A percentile compares a stretch with the other conserved stretches of the same genome.
phyloP scores from a whole-genome alignment of 306 rosid species.

The Inga leiocalycina region DNA sequence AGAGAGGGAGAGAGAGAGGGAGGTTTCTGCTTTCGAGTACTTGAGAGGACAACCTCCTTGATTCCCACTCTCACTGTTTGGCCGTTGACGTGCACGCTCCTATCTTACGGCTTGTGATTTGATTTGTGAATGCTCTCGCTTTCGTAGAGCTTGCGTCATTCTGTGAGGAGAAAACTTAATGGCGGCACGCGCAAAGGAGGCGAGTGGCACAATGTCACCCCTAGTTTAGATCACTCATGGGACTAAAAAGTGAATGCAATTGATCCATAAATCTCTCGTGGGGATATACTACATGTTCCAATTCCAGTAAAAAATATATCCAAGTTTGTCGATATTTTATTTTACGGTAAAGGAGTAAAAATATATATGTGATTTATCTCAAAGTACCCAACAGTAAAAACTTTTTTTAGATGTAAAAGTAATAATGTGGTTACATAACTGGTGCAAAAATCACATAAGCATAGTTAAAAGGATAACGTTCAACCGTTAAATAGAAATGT shows the following conservation, averaged over 20 bases:
- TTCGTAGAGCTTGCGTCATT: constrained; percentile 17
- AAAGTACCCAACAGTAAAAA: too few relatives aligned
- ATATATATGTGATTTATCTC: too few relatives aligned
- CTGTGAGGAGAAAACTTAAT: background rate
- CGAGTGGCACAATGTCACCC: background rate
- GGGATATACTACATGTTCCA: too few relatives aligned
- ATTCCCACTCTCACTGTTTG: background rate
- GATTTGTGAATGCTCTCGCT: background rate
- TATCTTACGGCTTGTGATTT: background rate
- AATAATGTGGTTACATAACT: too few relatives aligned
- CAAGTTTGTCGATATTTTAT: too few relatives aligned
- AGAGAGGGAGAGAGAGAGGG: too few relatives aligned
- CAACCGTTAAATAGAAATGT: too few relatives aligned
- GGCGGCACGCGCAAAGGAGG: background rate
- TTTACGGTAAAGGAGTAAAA: too few relatives aligned
- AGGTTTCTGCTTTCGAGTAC: background rate
- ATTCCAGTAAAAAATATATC: too few relatives aligned
- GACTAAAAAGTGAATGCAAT: background rate
- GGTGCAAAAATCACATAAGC: too few relatives aligned
- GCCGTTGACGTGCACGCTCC: background rate
- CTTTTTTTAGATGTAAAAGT: too few relatives aligned
- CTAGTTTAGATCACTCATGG: background rate
- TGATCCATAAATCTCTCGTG: background rate
- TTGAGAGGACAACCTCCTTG: background rate
- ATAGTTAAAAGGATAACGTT: too few relatives aligned